A percentile compares a stretch with the other conserved stretches of the same genome.
phyloP scores from a whole-genome alignment of 2,329 filamentous ascomycete genomes.

The Metarhizium rileyi region DNA sequence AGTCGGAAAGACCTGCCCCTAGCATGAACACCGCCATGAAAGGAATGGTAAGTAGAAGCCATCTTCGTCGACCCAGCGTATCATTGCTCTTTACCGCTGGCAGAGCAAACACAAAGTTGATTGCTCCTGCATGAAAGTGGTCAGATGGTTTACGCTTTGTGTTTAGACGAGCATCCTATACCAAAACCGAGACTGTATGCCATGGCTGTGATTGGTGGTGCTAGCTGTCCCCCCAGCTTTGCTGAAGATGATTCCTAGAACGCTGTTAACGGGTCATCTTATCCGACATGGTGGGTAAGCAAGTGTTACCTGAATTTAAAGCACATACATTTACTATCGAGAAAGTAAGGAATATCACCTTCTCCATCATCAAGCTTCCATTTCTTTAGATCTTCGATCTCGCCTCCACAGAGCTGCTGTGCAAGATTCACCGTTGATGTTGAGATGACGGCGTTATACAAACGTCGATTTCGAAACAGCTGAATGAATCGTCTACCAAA shows the following conservation, averaged over 20 bases:
- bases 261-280: conserved; percentile 1
- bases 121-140: conserved; percentile 16
- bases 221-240: conserved; percentile 10
- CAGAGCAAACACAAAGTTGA: conserved; percentile 33
- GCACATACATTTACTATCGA: conserved; percentile 29
- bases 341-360: background rate
- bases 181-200: conserved; percentile 23
- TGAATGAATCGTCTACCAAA: conserved; percentile 19
- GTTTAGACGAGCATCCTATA: conserved; percentile 1
- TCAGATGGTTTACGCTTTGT: background rate
- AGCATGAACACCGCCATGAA: conserved; percentile 33
- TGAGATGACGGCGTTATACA: conserved; percentile 22
- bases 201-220: conserved; percentile 14
- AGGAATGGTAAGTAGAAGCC: conserved; percentile 32
- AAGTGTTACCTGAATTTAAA: conserved; percentile 30
- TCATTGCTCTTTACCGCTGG: conserved; percentile 26
- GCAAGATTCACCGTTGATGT: conserved; percentile 22
- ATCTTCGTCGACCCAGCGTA: conserved; percentile 30
- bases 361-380: background rate
- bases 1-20: conserved; percentile 25
- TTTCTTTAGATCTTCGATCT: conserved; percentile 1
- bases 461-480: conserved; percentile 17
- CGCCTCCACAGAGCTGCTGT: conserved; percentile 24
- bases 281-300: background rate
- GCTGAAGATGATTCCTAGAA: conserved; percentile 15